Base-by-base conservation (phyloP, 2,329 filamentous ascomycete genomes). In the Thermoascus crustaceus region DNA sequence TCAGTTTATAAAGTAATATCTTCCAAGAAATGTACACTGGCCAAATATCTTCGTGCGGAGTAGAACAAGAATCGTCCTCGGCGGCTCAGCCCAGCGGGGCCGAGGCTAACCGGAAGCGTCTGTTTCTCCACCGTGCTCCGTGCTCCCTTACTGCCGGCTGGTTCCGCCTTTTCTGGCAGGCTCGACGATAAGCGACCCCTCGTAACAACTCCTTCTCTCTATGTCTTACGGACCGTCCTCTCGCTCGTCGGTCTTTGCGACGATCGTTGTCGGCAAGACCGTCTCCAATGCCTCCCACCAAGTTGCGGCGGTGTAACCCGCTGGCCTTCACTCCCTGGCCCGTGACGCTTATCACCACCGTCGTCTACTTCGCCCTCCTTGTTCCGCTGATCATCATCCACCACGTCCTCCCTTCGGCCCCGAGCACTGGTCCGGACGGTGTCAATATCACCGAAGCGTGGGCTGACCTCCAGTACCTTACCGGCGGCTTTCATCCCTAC, bases 391-490 rank as follows among this genome's bases (percentile, higher is more conserved):
- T 91, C 38, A 69, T 81, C 48, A 70, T 87, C 43, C 84, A 94
- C 54, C 80, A 85, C 60, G 75, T 75, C 18, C 81, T 94, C 6
- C 84, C 89, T 4, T 55, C 73, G 13, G 72, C 78, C 32, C 81
- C 84, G 0, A 61, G 69, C 23, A 67, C 72, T 24, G 51, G 64
- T 4, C 73, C 74, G 23, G 53, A 66, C 6, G 87, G 86, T 11
- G 66, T 93, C 51, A 85, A 94, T 52, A 64, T 96, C 35, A 82
- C 80, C 2, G 79, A 93, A 61, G 86, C 89, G 23, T 96, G 88
- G 88, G 63, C 71, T 8, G 88, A 96, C 55, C 69, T 98, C 20
- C 77, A 86, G 41, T 66, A 71, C 37, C 71, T 98, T 32, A 89
- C 82, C 21, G 71, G 71, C 44, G 70, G 72, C 1, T 91, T 83